Percentiles rank a stretch among this genome's conserved stretches.
Evolutionary conservation across 2,329 filamentous ascomycete genomes (phyloP).

Genomic region (Neoscytalidium dimidiatum): DNA sequence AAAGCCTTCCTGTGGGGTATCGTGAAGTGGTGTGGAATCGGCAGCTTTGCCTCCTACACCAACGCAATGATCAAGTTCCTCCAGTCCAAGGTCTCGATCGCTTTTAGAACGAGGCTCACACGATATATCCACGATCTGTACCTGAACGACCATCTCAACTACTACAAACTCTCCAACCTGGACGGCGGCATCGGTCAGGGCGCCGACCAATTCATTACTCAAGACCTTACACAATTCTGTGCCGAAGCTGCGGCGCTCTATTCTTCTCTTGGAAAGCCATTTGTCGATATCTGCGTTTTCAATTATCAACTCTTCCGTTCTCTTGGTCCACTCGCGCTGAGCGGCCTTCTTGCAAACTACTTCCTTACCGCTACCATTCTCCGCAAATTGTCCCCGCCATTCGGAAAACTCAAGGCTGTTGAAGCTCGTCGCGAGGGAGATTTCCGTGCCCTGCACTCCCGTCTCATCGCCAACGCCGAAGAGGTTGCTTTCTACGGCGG

Average conservation of each 20-base stretch:
- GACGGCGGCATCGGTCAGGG: constrained; percentile 91
- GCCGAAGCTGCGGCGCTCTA: constrained; percentile 89
- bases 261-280: constrained; percentile 94
- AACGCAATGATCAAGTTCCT: constrained; percentile 99
- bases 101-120: constrained; percentile 91
- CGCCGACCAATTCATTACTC: constrained; percentile 95
- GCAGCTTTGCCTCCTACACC: constrained; percentile 91
- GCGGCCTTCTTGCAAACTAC: constrained; percentile 87
- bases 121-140: constrained; percentile 97
- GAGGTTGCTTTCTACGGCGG: constrained; percentile 98
- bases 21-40: constrained; percentile 91
- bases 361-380: constrained; percentile 91
- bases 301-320: constrained; percentile 96
- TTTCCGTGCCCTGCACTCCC: constrained; percentile 86
- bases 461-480: constrained; percentile 93
- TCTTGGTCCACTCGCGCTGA: constrained; percentile 82
- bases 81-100: constrained; percentile 96
- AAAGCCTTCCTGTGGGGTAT: constrained; percentile 86
- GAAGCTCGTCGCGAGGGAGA: constrained; percentile 95
- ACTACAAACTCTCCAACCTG: constrained; percentile 91
- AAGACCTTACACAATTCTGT: constrained; percentile 94
- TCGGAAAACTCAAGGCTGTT: constrained; percentile 94
- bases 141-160: constrained; percentile 90
- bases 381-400: constrained; percentile 85
- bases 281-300: constrained; percentile 96